Conservation (phyloP, 164 flowering plant genomes). For the Aristolochia californica region DNA sequence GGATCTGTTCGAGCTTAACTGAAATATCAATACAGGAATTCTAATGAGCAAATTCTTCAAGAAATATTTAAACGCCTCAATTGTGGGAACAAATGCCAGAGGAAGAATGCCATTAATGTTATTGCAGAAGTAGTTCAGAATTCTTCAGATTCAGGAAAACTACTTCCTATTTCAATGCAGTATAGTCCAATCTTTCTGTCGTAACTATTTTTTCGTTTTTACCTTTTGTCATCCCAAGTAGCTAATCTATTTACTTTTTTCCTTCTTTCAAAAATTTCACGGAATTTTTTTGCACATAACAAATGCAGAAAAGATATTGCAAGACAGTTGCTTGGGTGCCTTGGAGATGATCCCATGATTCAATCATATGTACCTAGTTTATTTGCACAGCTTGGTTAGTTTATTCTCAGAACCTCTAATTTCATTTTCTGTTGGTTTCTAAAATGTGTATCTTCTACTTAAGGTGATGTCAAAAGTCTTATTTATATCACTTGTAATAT, state of each 20-base stretch:
- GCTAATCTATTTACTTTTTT: background rate
- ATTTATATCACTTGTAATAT: too few species aligned
- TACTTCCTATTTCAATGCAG: slow-evolving; percentile 33
- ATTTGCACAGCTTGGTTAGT: slow-evolving; percentile 57
- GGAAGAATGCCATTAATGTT: slow-evolving; percentile 69
- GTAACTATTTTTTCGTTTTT: background rate
- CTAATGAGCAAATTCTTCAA: slow-evolving; percentile 34
- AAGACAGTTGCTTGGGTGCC: slow-evolving; percentile 39
- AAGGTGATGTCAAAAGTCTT: too few species aligned
- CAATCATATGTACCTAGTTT: slow-evolving; percentile 34
- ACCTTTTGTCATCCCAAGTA: background rate
- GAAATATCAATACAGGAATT: slow-evolving; percentile 29
- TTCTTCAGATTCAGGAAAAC: slow-evolving; percentile 27
- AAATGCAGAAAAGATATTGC: slow-evolving; percentile 52
- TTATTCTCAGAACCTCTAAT: background rate
- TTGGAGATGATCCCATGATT: slow-evolving; percentile 44
- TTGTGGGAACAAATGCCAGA: slow-evolving; percentile 28
- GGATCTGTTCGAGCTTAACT: slow-evolving; percentile 11
- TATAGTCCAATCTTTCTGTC: slow-evolving; percentile 11
- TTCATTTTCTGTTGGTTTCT: background rate
- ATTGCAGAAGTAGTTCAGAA: slow-evolving; percentile 38
- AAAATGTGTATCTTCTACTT: background rate
- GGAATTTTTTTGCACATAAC: too few species aligned
- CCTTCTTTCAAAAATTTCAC: background rate
- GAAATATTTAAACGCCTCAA: slow-evolving; percentile 47